Evolutionary conservation across 805 yeast species (phyloP), one percentile per base, ranked within the genome.

Genomic region (Ogataea allantospora): DNA sequence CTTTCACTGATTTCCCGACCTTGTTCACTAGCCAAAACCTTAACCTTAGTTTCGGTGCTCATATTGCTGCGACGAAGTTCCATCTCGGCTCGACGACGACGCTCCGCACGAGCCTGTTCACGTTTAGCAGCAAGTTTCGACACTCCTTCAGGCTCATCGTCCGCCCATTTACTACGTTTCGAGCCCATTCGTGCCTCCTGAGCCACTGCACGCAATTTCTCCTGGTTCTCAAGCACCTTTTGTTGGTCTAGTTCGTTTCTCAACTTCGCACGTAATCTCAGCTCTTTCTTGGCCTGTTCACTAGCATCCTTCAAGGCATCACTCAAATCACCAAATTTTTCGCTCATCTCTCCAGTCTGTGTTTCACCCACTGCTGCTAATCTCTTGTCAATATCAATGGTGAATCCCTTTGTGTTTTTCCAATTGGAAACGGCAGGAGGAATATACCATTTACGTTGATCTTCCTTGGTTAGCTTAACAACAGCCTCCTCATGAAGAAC

Each of bases 381-480:
- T 42, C 97, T 68, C 53, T 83, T 85, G 38, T 88, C 95, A 27
- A 89, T 60, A 1, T 83, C 78, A 30, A 89, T 80, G 1, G 95
- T 79, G 55, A 79, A 87, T 1, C 98, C 97, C 50, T 85, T 83
- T 12, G 89, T 86, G 59, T 93, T 93, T 60, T 88, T 89, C 97
- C 98, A 93, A 58, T 87, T 88, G 1, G 98, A 91, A 0, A 91
- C 76, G 1, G 95, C 87, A 0, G 95, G 80, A 0, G 98, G 98
- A 20, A 93, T 88, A 32, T 73, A 71, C 96, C 97, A 91, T 44
- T 76, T 72, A 18, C 75, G 77, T 46, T 79, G 84, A 36, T 88
- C 95, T 48, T 82, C 86, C 18, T 77, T 75, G 0, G 88, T 75
- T 13, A 83, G 58, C 51, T 71, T 66, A 15, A 76, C 77, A 5